These are phyloP conservation scores for Aleurites moluccanus DNA, from an alignment of 441 rosid genomes.

Conservation along the genomic window DNA sequence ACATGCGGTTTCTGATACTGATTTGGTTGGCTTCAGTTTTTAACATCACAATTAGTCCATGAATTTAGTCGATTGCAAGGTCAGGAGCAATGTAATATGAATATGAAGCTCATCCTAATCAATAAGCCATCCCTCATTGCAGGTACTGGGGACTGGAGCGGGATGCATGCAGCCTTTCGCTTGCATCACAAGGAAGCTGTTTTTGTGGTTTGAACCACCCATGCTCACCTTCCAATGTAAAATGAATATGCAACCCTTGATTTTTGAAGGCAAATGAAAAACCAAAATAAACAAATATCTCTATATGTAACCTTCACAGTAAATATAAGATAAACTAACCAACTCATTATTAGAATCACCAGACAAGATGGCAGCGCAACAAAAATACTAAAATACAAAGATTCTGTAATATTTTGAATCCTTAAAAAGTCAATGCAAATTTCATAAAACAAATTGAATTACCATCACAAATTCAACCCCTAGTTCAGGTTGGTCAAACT, in stretches of 20 bases:
- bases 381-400: neutral
- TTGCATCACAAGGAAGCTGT: neutral
- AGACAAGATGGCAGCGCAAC: neutral
- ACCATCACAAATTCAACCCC: conserved; percentile 97
- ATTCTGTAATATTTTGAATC: neutral
- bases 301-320: neutral
- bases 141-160: neutral
- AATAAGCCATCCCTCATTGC: neutral
- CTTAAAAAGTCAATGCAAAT: conserved; percentile 15
- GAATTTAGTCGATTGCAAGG: neutral
- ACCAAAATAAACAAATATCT: neutral
- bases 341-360: neutral
- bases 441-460: conserved; percentile 31
- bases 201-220: neutral
- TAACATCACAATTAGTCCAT: neutral
- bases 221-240: neutral
- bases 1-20: neutral
- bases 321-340: neutral
- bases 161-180: neutral
- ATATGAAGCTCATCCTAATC: neutral
- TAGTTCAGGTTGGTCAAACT: conserved; percentile 77
- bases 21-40: conserved; percentile 4
- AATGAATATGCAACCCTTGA: neutral
- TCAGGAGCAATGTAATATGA: neutral
- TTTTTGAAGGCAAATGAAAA: neutral